Base-by-base conservation (phyloP, 176 grass and related monocot genomes). In the Neostapfia colusana region DNA sequence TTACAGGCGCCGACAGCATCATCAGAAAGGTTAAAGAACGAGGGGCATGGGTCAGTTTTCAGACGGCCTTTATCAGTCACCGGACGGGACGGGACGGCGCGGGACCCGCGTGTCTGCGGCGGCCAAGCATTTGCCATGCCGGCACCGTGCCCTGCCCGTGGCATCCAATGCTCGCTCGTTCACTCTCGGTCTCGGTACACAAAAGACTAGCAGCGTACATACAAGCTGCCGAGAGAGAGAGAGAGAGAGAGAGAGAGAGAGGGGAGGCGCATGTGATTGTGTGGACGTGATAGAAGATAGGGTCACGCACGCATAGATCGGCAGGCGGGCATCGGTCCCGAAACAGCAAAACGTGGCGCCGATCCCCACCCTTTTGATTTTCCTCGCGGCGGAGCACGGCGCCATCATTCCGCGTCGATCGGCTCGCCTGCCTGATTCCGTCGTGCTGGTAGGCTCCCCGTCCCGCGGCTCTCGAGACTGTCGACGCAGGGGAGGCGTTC, bases 21-120 rank as follows among this genome's bases (percentile, higher is more conserved):
- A 72, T 62, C 38, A 75, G 28, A 69, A 75, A 60, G 72, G 21
- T 28, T 75, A 61, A 75, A 75, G 34, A 61, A 75, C 1, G 70
- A 70, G 36, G 36, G 53, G 54, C 21, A 59, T 61, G 72, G 72
- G 72, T 75, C 72, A 53, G 62, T 76, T 31, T n/a, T 77, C 60
- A 54, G 35, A 67, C 38, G 45, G 75, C 46, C 62, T 67, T 66
- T 50, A 17, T 14, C 26, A 4, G 48, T 51, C 48, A 51, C 48
- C 15, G 42, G 42, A 5, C 59, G 40, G 10, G 12, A 12, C 59
- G 35, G 50, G 50, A 41, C 24, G n/a, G n/a, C n/a, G n/a, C n/a
- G n/a, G n/a, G n/a, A n/a, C 31, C 60, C 7, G 7, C 45, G 43
- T 77, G 75, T 50, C 61, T 10, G 74, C 49, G 43, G 74, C 28